Conservation (phyloP, 176 grass and related monocot species). For the Triticum turgidum region DNA sequence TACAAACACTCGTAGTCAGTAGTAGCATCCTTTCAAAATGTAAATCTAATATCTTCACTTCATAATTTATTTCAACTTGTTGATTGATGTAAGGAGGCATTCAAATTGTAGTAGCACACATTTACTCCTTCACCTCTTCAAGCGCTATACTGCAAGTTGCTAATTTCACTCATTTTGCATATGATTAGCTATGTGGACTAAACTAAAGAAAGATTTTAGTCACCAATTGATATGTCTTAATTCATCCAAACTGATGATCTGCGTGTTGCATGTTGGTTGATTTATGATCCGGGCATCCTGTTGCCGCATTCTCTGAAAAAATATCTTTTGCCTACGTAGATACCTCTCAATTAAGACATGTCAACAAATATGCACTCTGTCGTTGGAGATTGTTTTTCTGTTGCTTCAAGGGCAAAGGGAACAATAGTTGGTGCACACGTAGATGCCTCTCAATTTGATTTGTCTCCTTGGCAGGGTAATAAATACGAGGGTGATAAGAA, state of each 20-base stretch:
- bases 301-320: neutral
- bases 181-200: conserved; percentile 5
- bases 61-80: too few species aligned
- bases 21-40: neutral
- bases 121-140: too few species aligned
- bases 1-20: neutral
- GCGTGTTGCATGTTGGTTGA: neutral
- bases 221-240: conserved; percentile 2
- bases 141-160: neutral
- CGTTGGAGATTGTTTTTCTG: neutral
- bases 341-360: neutral
- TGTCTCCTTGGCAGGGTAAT: neutral
- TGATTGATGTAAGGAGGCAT: too few species aligned
- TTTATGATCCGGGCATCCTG: neutral
- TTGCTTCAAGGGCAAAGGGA: conserved; percentile 9
- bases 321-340: neutral
- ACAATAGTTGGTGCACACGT: neutral
- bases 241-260: neutral
- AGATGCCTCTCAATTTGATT: neutral
- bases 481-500: neutral
- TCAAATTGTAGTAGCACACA: too few species aligned
- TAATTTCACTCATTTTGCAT: conserved; percentile 14
- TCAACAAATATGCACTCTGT: neutral
- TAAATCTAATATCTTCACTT: neutral
- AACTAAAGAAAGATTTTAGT: conserved; percentile 15